A percentile compares a stretch with the other conserved stretches of the same genome.
phyloP scores from a whole-genome alignment of 495 filamentous ascomycete genomes.

The Podospora pseudoanserina region DNA sequence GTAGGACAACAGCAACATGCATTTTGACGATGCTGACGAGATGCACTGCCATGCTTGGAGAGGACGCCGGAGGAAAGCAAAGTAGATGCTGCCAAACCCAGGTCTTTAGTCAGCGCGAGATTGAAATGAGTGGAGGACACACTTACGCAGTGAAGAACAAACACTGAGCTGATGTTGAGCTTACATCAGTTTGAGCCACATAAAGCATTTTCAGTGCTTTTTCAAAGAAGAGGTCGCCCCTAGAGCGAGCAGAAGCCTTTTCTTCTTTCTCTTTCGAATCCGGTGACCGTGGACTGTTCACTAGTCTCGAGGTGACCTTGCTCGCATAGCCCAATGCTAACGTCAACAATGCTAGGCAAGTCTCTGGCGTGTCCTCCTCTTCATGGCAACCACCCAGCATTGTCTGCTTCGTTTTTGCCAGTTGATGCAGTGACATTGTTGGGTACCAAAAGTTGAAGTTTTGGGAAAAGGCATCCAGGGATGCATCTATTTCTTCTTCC shows the following conservation, averaged over 20 bases:
- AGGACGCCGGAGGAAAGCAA: conserved; percentile 35
- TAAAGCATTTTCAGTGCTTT: conserved; percentile 31
- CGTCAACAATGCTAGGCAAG: conserved; percentile 31
- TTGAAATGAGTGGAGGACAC: background rate
- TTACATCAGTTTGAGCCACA: conserved; percentile 33
- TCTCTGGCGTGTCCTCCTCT: conserved; percentile 17
- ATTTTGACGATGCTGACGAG: conserved; percentile 32
- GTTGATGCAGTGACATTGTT: conserved; percentile 24
- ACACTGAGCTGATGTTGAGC: conserved; percentile 33
- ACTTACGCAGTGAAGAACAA: conserved; percentile 36
- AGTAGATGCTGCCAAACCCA: conserved; percentile 29
- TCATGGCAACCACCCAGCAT: conserved; percentile 21
- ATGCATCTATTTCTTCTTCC: conserved; percentile 34
- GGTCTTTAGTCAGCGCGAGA: background rate
- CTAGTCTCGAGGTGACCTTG: conserved; percentile 21
- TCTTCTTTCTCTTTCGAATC: conserved; percentile 7
- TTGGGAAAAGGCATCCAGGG: conserved; percentile 34
- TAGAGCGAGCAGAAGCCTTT: conserved; percentile 19
- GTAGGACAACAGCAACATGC: conserved; percentile 39
- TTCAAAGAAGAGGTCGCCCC: conserved; percentile 35
- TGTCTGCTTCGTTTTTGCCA: conserved; percentile 19
- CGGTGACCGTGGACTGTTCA: background rate
- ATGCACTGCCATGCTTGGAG: conserved; percentile 38
- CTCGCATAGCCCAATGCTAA: conserved; percentile 36
- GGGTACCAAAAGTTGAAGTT: conserved; percentile 42